Evolutionary conservation across 306 rosid genomes (phyloP).

Genomic region (Geum urbanum): DNA sequence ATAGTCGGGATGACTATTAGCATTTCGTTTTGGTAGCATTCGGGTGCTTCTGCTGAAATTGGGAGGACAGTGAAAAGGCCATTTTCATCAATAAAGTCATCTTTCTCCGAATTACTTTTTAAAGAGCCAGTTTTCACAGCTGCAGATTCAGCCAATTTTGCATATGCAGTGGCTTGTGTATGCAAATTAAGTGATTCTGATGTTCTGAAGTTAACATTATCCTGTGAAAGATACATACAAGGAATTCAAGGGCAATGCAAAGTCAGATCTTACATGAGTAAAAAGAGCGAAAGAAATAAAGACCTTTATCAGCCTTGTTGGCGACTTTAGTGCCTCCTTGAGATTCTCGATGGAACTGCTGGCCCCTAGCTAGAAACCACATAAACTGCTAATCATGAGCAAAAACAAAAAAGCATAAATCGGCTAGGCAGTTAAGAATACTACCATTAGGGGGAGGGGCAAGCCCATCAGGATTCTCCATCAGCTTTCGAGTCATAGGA

Average conservation of each 20-base stretch:
- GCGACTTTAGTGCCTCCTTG: slow-evolving; percentile 21
- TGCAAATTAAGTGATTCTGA: slow-evolving; percentile 49
- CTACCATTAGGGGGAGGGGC: slow-evolving; percentile 8
- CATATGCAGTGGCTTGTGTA: slow-evolving; percentile 61
- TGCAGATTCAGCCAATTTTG: slow-evolving; percentile 66
- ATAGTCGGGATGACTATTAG: slow-evolving; percentile 29
- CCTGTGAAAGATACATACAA: slow-evolving; percentile 30
- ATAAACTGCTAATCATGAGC: background rate
- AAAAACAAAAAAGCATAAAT: slow-evolving; percentile 2
- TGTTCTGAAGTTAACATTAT: slow-evolving; percentile 23
- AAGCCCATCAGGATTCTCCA: slow-evolving; percentile 40
- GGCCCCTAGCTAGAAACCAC: background rate
- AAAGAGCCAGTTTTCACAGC: slow-evolving; percentile 36
- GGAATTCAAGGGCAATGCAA: background rate
- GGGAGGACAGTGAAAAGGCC: slow-evolving; percentile 50
- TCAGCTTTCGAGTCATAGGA: slow-evolving; percentile 56
- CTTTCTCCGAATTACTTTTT: slow-evolving; percentile 29
- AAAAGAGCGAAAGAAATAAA: background rate
- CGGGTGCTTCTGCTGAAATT: slow-evolving; percentile 72
- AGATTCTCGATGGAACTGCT: slow-evolving; percentile 12
- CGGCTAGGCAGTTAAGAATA: slow-evolving; percentile 1
- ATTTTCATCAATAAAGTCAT: slow-evolving; percentile 30
- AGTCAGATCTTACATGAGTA: no score
- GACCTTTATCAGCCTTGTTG: slow-evolving; percentile 34
- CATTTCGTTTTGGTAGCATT: slow-evolving; percentile 60